Evolutionary conservation across 192 early-diverging fungal genomes (phyloP), one percentile per base, ranked within the genome.

Genomic region (Podila clonocystis): DNA sequence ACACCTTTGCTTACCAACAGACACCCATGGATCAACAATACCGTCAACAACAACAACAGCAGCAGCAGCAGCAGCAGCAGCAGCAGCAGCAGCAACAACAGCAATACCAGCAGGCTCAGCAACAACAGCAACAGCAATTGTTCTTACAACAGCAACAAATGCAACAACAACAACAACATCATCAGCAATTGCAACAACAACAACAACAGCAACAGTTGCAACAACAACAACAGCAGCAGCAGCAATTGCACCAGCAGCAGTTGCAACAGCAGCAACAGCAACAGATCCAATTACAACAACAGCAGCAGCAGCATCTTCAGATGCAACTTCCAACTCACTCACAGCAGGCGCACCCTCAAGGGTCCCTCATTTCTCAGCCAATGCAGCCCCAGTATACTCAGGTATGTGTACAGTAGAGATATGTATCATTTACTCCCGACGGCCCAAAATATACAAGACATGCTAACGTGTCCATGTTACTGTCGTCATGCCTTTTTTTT

Each of bases 1-100:
- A 73, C 50, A 34, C 70, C n/a, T 73, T 80, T 45, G 65, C 63
- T 38, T 80, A 80, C 30, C 77, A 71, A 26, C 76, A 79, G 29
- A 19, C 60, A 26, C 58, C 65, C 29, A 52, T 80, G 29, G 77
- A 80, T 41, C 70, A 49, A 20, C 77, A 72, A 34, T 73, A 73
- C 24, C 60, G 77, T 2, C 77, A 72, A 38, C 77, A 80, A 50
- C 76, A 80, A 15, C 68, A 79, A 1, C 69, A 71, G 11, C 77
- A 72, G 1, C 70, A 67, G 6, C 76, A 72, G 3, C 64, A 78
- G 13, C 62, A 77, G 11, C 57, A 63, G 15, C 59, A 61, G 4
- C 59, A 61, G 30, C 30, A 61, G 17, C 55, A 70, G 22, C 68
- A 79, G 49, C 45, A 64, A 11, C 57, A 50, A 5, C 73, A 67